phyloP scores from a whole-genome alignment of 2,329 filamentous ascomycete species.

The Fusarium decemcellulare region DNA sequence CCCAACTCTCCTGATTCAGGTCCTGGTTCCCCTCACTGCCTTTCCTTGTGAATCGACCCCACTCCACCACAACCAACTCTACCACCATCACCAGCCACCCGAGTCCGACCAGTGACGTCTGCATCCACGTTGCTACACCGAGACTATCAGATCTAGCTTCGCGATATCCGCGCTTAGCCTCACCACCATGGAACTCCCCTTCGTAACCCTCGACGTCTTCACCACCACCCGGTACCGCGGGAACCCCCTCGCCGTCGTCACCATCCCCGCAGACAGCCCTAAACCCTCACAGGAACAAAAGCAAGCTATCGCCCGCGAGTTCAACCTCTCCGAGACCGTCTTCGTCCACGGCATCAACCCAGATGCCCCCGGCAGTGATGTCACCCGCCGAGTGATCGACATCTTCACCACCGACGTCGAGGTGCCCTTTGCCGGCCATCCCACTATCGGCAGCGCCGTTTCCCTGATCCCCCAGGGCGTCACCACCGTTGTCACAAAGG shows the following conservation, averaged over 20 bases:
- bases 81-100: constrained; percentile 27
- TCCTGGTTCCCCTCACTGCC: constrained; percentile 1
- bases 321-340: constrained; percentile 75
- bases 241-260: constrained; percentile 73
- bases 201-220: constrained; percentile 72
- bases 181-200: constrained; percentile 58
- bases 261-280: constrained; percentile 59
- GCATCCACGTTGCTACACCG: constrained; percentile 1
- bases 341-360: constrained; percentile 67
- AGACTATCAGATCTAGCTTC: constrained; percentile 8
- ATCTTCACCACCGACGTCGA: constrained; percentile 71
- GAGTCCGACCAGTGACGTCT: constrained; percentile 28
- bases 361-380: constrained; percentile 47
- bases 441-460: constrained; percentile 70
- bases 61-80: constrained; percentile 26
- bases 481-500: constrained; percentile 65
- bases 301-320: constrained; percentile 72
- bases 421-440: constrained; percentile 74
- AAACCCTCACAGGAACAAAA: constrained; percentile 66
- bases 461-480: constrained; percentile 60
- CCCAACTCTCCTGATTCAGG: constrained; percentile 32
- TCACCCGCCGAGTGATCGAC: constrained; percentile 61
- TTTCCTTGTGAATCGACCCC: constrained; percentile 15
- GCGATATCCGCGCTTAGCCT: not conserved
- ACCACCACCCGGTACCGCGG: constrained; percentile 66